Evolutionary conservation across 140 eudicot species (phyloP).

Genomic region (Ambrosia hybrid): DNA sequence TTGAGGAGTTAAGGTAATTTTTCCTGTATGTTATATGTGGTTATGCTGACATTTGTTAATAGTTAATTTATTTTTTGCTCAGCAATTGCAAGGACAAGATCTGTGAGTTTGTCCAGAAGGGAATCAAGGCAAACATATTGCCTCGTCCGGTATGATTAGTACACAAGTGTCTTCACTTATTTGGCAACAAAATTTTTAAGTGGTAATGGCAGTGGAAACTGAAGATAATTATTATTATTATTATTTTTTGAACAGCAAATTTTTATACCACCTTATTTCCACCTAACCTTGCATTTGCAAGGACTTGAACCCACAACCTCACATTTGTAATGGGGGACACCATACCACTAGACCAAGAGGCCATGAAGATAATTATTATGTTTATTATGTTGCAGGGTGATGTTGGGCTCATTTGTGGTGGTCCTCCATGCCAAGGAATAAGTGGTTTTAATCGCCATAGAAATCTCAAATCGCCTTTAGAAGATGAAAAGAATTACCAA

Average conservation of each 20-base stretch:
- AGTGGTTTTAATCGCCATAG: slow-evolving; percentile 52
- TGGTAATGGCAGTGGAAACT: not conserved
- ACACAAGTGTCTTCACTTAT: not conserved
- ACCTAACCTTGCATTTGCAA: too few species aligned
- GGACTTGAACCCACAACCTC: too few species aligned
- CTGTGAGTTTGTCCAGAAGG: slow-evolving; percentile 39
- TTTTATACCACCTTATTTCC: too few species aligned
- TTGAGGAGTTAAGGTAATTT: slow-evolving; percentile 43
- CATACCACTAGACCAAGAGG: too few species aligned
- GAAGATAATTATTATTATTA: too few species aligned
- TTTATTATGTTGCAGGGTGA: slow-evolving; percentile 45
- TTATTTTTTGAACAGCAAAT: too few species aligned
- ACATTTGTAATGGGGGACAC: too few species aligned
- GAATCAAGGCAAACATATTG: slow-evolving; percentile 38
- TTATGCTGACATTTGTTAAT: slow-evolving; percentile 1
- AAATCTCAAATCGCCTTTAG: slow-evolving; percentile 44
- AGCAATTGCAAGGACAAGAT: slow-evolving; percentile 48
- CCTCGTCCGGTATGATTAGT: slow-evolving; percentile 46
- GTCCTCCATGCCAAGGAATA: slow-evolving; percentile 56
- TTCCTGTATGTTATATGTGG: not conserved
- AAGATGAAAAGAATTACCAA: slow-evolving; percentile 51
- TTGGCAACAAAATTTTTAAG: not conserved
- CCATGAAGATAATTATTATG: not conserved
- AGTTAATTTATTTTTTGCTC: not conserved
- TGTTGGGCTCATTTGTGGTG: slow-evolving; percentile 48